These are phyloP conservation scores for Acrodontium crateriforme DNA, from an alignment of 2,329 filamentous ascomycete genomes.

Conservation along the genomic window DNA sequence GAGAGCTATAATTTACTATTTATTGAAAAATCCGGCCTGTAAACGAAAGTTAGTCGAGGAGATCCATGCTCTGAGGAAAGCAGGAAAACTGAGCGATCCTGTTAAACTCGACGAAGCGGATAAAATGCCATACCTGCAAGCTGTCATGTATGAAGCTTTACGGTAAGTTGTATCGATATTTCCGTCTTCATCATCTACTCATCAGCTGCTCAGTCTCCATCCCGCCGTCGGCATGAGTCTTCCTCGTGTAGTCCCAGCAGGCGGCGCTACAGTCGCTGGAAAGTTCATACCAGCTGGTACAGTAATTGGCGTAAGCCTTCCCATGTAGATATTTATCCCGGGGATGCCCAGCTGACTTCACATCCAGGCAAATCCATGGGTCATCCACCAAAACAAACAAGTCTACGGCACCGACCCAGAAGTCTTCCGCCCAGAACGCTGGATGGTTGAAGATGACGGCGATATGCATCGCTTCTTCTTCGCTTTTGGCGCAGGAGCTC, in stretches of 20 bases:
- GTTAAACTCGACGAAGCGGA: constrained; percentile 20
- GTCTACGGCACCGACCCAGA: constrained; percentile 21
- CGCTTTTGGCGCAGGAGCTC: constrained; percentile 21
- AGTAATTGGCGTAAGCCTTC: constrained; percentile 8
- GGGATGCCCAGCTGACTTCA: constrained; percentile 14
- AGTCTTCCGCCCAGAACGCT: constrained; percentile 23
- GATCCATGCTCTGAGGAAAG: constrained; percentile 15
- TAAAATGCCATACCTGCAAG: constrained; percentile 28
- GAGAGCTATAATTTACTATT: constrained; percentile 24
- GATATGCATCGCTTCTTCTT: constrained; percentile 22
- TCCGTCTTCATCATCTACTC: no score
- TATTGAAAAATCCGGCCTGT: constrained; percentile 21
- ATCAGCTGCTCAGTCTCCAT: no score
- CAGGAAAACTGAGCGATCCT: constrained; percentile 17
- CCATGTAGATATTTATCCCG: neutral
- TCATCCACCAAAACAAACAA: constrained; percentile 17
- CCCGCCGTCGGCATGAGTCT: constrained; percentile 29
- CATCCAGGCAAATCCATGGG: constrained; percentile 24
- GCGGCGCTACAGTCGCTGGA: constrained; percentile 24
- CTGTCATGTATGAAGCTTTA: constrained; percentile 31
- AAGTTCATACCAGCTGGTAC: constrained; percentile 19
- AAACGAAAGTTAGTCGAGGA: constrained; percentile 22
- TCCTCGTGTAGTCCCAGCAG: constrained; percentile 25
- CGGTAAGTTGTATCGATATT: no score
- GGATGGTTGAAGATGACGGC: constrained; percentile 16